phyloP scores from a whole-genome alignment of 2,329 filamentous ascomycete genomes.

The Fusarium circinatum region DNA sequence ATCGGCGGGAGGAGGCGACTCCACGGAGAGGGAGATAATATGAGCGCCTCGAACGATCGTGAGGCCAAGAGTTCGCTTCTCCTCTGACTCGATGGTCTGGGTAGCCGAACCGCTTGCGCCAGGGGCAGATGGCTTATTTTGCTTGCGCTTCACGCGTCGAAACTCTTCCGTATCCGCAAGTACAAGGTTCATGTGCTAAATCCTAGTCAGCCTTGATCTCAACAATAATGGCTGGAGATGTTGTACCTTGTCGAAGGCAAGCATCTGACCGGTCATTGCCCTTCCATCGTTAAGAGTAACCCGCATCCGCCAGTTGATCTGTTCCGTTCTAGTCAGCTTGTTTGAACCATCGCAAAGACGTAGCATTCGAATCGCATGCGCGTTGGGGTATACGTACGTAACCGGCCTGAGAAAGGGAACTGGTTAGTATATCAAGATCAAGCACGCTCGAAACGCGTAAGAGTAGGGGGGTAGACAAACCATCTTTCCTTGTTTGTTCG shows the following conservation, averaged over 20 bases:
- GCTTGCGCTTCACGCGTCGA: constrained; percentile 87
- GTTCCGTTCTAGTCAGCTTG: constrained; percentile 22
- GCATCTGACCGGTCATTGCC: constrained; percentile 97
- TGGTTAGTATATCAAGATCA: constrained; percentile 69
- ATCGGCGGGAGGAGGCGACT: constrained; percentile 94
- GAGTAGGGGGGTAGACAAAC: constrained; percentile 65
- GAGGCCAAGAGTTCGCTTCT: constrained; percentile 96
- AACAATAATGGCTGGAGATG: neutral
- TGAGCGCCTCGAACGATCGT: constrained; percentile 95
- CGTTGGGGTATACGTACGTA: constrained; percentile 66
- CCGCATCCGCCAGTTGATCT: constrained; percentile 99
- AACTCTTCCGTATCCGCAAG: constrained; percentile 99
- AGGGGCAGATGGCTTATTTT: constrained; percentile 75
- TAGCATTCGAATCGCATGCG: constrained; percentile 4
- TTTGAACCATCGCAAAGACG: neutral
- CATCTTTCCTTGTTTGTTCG: constrained; percentile 98
- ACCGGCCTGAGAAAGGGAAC: constrained; percentile 68
- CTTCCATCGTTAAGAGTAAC: constrained; percentile 94
- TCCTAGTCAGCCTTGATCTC: constrained; percentile 14
- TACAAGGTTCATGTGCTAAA: constrained; percentile 97
- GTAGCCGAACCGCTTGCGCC: constrained; percentile 68
- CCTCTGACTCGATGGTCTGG: constrained; percentile 86
- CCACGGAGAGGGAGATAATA: constrained; percentile 93
- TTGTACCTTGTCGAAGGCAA: constrained; percentile 94
- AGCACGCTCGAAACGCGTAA: constrained; percentile 45